Conservation (phyloP, 2,329 filamentous ascomycete genomes). For the Alternaria sp. region DNA sequence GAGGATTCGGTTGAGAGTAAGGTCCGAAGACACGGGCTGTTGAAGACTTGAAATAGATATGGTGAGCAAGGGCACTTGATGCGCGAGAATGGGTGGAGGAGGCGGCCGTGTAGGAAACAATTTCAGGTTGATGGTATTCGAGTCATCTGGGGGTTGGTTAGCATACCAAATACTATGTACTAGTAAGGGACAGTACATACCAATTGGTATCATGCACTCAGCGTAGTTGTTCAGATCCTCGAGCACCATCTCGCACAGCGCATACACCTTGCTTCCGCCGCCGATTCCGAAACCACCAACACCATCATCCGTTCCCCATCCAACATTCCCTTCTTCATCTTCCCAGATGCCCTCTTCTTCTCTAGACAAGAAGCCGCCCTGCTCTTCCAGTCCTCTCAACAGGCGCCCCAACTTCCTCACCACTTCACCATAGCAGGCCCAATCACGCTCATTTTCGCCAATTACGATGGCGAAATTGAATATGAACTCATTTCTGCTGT, state of each 20-base stretch:
- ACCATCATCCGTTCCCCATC: constrained; percentile 13
- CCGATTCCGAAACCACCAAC: constrained; percentile 36
- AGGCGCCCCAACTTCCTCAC: constrained; percentile 85
- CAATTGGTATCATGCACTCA: constrained; percentile 98
- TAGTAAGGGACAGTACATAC: constrained; percentile 59
- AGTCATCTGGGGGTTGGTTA: constrained; percentile 70
- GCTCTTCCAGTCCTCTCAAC: constrained; percentile 90
- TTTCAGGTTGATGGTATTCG: constrained; percentile 96
- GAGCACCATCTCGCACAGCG: constrained; percentile 83
- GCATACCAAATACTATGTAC: not conserved
- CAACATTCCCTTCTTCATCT: constrained; percentile 30
- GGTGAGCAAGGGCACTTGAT: constrained; percentile 87
- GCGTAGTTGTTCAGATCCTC: constrained; percentile 97
- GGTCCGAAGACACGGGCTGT: constrained; percentile 69
- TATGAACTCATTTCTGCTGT: constrained; percentile 94
- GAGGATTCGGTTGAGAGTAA: constrained; percentile 81
- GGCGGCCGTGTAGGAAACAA: constrained; percentile 84
- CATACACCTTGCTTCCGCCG: constrained; percentile 65
- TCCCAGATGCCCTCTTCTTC: constrained; percentile 57
- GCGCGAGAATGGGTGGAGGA: constrained; percentile 80
- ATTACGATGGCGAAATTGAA: constrained; percentile 96
- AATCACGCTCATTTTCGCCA: constrained; percentile 70
- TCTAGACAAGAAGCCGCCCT: constrained; percentile 81
- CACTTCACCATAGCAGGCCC: constrained; percentile 82
- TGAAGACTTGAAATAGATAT: constrained; percentile 55